A percentile compares a stretch with the other conserved stretches of the same genome.
These are phyloP conservation scores for Abrus pulchellus DNA, from an alignment of 306 rosid genomes.

Conservation along the genomic window DNA sequence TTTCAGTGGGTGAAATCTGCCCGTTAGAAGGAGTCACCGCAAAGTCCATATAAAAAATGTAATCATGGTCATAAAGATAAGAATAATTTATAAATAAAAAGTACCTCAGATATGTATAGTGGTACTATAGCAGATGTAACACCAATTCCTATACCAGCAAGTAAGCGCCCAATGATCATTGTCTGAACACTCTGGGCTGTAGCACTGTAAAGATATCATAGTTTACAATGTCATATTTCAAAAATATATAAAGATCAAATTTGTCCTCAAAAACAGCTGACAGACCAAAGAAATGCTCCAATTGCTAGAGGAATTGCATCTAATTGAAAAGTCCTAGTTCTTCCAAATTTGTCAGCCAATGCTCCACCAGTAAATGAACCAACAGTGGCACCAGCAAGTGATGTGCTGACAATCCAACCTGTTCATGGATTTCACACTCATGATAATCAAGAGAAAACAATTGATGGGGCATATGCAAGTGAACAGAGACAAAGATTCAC, in stretches of 20 bases:
- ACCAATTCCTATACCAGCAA: slow-evolving; percentile 94
- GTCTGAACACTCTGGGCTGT: slow-evolving; percentile 93
- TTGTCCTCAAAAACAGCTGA: slow-evolving; percentile 30
- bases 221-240: slow-evolving; percentile 33
- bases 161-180: slow-evolving; percentile 91
- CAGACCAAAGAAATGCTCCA: slow-evolving; percentile 89
- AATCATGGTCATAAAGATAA: slow-evolving; percentile 13
- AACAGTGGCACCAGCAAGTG: slow-evolving; percentile 92
- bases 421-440: slow-evolving; percentile 51
- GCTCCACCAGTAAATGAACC: slow-evolving; percentile 97
- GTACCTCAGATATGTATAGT: slow-evolving; percentile 90
- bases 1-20: slow-evolving; percentile 97
- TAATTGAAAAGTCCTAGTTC: slow-evolving; percentile 90
- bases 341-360: slow-evolving; percentile 95
- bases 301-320: slow-evolving; percentile 85
- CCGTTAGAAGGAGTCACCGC: slow-evolving; percentile 33
- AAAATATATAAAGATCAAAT: slow-evolving; percentile 32
- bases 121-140: slow-evolving; percentile 93
- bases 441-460: slow-evolving; percentile 44
- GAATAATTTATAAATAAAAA: slow-evolving; percentile 27
- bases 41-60: neutral
- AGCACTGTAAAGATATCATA: slow-evolving; percentile 63
- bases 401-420: slow-evolving; percentile 95
- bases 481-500: neutral
- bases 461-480: slow-evolving; percentile 13